Conservation (phyloP, 169 alveolate genomes). For the Eimeria acervulina region DNA sequence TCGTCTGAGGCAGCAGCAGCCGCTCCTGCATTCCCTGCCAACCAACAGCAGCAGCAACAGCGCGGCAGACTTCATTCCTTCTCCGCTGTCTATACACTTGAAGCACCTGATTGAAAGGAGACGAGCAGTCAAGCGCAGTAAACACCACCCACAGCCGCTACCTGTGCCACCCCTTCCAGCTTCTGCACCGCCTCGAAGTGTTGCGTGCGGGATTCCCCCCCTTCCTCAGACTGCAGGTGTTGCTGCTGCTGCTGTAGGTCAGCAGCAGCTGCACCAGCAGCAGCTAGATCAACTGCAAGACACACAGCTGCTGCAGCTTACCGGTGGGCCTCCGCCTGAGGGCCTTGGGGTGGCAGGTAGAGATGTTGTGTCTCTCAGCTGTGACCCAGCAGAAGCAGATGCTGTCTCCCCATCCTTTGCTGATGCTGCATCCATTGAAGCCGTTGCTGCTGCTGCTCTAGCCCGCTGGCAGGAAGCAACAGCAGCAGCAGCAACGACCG, state of each 20-base stretch:
- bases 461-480: slow-evolving; percentile 32
- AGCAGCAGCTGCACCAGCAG: slow-evolving; percentile 74
- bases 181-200: not conserved
- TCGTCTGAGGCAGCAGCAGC: slow-evolving; percentile 65
- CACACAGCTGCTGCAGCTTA: slow-evolving; percentile 54
- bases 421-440: not conserved
- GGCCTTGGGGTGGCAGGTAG: slow-evolving; percentile 19
- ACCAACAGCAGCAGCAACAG: slow-evolving; percentile 18
- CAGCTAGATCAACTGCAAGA: slow-evolving; percentile 66
- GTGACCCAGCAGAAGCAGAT: slow-evolving; percentile 48
- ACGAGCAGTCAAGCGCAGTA: slow-evolving; percentile 45
- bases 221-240: slow-evolving; percentile 42
- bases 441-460: slow-evolving; percentile 54
- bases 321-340: slow-evolving; percentile 11
- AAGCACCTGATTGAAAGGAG: slow-evolving; percentile 58
- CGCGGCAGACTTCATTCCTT: not conserved
- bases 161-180: slow-evolving; percentile 49
- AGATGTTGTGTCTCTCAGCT: slow-evolving; percentile 29
- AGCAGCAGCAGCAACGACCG: slow-evolving; percentile 16
- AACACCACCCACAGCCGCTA: slow-evolving; percentile 17
- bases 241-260: slow-evolving; percentile 74
- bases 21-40: slow-evolving; percentile 6
- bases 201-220: not conserved
- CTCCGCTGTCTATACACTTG: slow-evolving; percentile 50
- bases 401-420: slow-evolving; percentile 24